Evolutionary conservation across 345 rosid species (phyloP).

Genomic region (Euphorbia lathyris): DNA sequence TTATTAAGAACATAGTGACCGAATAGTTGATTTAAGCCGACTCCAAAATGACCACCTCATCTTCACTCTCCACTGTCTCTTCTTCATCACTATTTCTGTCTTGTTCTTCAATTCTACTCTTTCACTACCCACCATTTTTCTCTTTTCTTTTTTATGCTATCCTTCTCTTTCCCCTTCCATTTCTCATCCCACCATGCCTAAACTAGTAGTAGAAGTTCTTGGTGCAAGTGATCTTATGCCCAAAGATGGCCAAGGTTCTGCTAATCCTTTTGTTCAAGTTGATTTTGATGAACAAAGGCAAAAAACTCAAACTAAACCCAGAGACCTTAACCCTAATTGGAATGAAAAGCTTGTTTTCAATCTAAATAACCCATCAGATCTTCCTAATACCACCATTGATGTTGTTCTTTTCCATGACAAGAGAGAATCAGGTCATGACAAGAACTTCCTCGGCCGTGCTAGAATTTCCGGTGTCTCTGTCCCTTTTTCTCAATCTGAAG

Average conservation of each 20-base stretch:
- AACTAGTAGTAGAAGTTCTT: slow-evolving; percentile 65
- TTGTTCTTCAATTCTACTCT: slow-evolving; percentile 23
- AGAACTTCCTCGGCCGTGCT: slow-evolving; percentile 76
- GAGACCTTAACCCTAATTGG: slow-evolving; percentile 78
- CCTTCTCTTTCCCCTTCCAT: background rate
- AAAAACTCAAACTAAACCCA: slow-evolving; percentile 57
- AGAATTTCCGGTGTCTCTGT: slow-evolving; percentile 63
- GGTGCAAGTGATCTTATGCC: slow-evolving; percentile 81
- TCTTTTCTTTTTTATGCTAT: background rate
- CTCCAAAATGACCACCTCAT: slow-evolving; percentile 13
- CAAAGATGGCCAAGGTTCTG: slow-evolving; percentile 79
- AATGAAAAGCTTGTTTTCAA: slow-evolving; percentile 61
- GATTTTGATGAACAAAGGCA: slow-evolving; percentile 53
- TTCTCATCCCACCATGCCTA: slow-evolving; percentile 42
- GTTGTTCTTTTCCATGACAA: slow-evolving; percentile 58
- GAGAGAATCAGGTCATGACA: slow-evolving; percentile 38
- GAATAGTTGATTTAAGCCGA: too few relatives aligned
- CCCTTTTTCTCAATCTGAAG: slow-evolving; percentile 55
- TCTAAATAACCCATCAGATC: slow-evolving; percentile 35
- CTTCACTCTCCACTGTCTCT: slow-evolving; percentile 10
- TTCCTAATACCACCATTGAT: slow-evolving; percentile 45
- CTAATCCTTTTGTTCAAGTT: slow-evolving; percentile 69
- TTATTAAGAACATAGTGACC: too few relatives aligned
- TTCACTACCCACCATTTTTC: slow-evolving; percentile 16
- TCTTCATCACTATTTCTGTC: background rate